Conservation (phyloP, 345 rosid genomes). For the Aquilaria malaccensis region DNA sequence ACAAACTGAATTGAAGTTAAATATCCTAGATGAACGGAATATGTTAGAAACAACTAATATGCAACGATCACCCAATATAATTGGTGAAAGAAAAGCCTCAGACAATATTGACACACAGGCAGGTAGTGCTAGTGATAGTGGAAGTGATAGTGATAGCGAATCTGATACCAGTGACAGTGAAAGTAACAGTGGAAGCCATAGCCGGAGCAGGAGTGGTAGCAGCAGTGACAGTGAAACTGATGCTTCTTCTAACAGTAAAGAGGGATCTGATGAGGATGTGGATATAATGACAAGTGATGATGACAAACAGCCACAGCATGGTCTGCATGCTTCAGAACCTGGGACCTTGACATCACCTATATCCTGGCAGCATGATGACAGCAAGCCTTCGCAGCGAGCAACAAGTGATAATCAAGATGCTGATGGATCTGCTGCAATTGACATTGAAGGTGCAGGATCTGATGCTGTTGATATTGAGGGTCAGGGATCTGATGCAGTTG, state of each 20-base stretch:
- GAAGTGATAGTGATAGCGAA: constrained; percentile 63
- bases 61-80: constrained; percentile 52
- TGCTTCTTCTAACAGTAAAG: constrained; percentile 79
- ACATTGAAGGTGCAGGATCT: constrained; percentile 32
- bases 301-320: constrained; percentile 49
- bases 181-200: constrained; percentile 53
- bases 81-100: constrained; percentile 54
- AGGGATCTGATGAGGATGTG: constrained; percentile 90
- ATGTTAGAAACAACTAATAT: constrained; percentile 35
- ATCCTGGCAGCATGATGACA: constrained; percentile 20
- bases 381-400: constrained; percentile 26
- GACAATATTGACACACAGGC: constrained; percentile 62
- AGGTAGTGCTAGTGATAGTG: constrained; percentile 78
- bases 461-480: constrained; percentile 41
- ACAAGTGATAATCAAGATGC: constrained; percentile 37
- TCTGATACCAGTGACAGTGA: constrained; percentile 61
- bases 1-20: constrained; percentile 30
- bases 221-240: constrained; percentile 94
- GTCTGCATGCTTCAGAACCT: constrained; percentile 35
- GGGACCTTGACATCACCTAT: constrained; percentile 22
- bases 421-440: constrained; percentile 34
- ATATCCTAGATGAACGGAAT: constrained; percentile 33
- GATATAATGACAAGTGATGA: constrained; percentile 88
- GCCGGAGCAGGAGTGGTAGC: constrained; percentile 61
- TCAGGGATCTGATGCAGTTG: constrained; percentile 43